Base-by-base conservation (phyloP, 139 green algal species). In the Tetraselmis chui region DNA sequence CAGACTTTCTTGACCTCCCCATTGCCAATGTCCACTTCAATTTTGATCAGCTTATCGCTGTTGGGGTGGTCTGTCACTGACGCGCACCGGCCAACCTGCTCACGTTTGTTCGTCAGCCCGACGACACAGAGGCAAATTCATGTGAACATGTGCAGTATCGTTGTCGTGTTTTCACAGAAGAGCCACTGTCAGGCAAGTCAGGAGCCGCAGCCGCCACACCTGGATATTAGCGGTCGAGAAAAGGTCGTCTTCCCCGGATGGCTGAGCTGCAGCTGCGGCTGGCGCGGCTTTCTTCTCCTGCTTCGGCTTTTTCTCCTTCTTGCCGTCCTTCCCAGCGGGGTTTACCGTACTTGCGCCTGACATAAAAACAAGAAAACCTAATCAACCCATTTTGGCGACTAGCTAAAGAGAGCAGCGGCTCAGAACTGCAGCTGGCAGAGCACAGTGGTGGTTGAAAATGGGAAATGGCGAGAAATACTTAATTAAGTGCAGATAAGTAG, bases 41-140 rank as follows among this genome's bases (percentile, higher is more conserved):
- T 32, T 25, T 84, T 84, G 30, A 85, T 81, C 28, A 91, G 85
- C 81, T 91, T 91, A n/a, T 86, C 83, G 18, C 58, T 83, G 79
- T 86, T 86, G 31, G 85, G 76, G 77, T 85, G 85, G 18, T 74
- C 74, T 32, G 45, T 82, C 80, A 2, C 80, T 85, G 75, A 31
- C 79, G 1, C 75, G 23, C 32, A 91, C 85, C 30, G 58, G 78
- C 1, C 85, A 85, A 76, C 81, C 77, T 84, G 85, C 27, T n/a
- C n/a, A n/a, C n/a, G n/a, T n/a, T n/a, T n/a, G n/a, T n/a, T n/a
- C n/a, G n/a, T n/a, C n/a, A 67, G 18, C 45, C 5, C 5, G 45
- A 67, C 45, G 18, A 67, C 45, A 67, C 45, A 18, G 11, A 5
- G 18, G 45, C 18, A 25, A 67, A 67, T 67, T 67, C 45, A 67